Conservation (phyloP, 306 rosid genomes). For the Argentina anserina region DNA sequence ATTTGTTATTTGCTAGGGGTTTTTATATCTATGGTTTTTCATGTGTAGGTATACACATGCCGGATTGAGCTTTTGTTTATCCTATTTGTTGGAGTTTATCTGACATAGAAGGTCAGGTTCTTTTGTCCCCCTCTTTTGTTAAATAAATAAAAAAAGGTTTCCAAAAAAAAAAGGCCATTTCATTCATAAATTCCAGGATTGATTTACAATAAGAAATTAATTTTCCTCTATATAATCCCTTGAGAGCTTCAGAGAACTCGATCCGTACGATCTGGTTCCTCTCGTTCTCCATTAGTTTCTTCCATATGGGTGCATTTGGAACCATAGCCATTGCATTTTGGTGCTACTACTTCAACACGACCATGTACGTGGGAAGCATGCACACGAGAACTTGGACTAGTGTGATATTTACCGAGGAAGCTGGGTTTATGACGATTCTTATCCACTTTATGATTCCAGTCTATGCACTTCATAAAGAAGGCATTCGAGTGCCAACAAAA, state of each 20-base stretch:
- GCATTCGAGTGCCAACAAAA: slow-evolving; percentile 29
- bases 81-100: too few relatives aligned
- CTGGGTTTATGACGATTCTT: slow-evolving; percentile 42
- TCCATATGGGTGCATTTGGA: slow-evolving; percentile 10
- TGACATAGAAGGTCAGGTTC: too few relatives aligned
- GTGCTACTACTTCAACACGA: background rate
- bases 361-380: slow-evolving; percentile 11
- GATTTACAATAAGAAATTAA: background rate
- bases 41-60: too few relatives aligned
- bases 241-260: background rate
- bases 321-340: background rate
- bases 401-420: slow-evolving; percentile 23
- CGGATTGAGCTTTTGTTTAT: too few relatives aligned
- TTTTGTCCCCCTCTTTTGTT: too few relatives aligned
- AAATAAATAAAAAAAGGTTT: too few relatives aligned
- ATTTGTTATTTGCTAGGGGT: too few relatives aligned
- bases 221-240: background rate
- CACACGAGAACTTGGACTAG: background rate
- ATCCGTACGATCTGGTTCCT: background rate
- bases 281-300: background rate
- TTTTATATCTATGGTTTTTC: too few relatives aligned
- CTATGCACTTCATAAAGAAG: slow-evolving; percentile 20
- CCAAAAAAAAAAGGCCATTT: too few relatives aligned
- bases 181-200: background rate
- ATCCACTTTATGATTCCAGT: slow-evolving; percentile 34